A percentile compares a stretch with the other conserved stretches of the same genome.
Conservation (phyloP, 768 basidiomycete genomes). For the Hypholoma sublateritium region DNA sequence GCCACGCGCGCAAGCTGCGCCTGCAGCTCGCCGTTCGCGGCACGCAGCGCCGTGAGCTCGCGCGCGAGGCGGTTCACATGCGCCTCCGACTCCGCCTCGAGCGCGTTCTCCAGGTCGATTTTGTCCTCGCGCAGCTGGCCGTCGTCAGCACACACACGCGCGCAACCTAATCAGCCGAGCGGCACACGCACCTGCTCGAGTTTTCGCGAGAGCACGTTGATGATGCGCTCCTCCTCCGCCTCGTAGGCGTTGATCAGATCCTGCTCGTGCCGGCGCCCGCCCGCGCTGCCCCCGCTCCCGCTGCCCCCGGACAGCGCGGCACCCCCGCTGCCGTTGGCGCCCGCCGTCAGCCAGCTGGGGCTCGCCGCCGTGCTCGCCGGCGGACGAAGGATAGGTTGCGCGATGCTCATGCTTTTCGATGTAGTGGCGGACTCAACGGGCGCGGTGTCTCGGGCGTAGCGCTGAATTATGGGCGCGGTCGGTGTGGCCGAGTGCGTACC, state of each 20-base stretch:
- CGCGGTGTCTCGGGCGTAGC: too few species aligned
- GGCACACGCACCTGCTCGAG: slow-evolving; percentile 66
- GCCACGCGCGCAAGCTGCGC: slow-evolving; percentile 15
- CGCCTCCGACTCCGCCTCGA: slow-evolving; percentile 84
- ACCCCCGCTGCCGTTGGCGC: slow-evolving; percentile 4
- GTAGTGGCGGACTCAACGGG: too few species aligned
- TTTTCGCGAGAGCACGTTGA: slow-evolving; percentile 80
- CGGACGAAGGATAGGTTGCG: not conserved
- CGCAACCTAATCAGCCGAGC: too few species aligned
- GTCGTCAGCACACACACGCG: not conserved
- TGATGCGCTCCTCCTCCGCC: slow-evolving; percentile 87
- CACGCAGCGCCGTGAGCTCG: slow-evolving; percentile 64
- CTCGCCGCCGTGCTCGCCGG: not conserved
- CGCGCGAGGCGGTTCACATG: slow-evolving; percentile 77
- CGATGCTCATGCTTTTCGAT: not conserved
- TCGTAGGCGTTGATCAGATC: slow-evolving; percentile 87
- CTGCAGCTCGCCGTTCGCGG: slow-evolving; percentile 53
- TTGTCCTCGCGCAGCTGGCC: slow-evolving; percentile 80
- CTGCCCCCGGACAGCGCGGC: not conserved
- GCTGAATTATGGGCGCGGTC: too few species aligned
- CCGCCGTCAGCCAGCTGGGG: not conserved
- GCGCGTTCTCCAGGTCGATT: slow-evolving; percentile 75
- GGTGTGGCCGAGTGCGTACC: too few species aligned
- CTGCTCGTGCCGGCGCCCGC: slow-evolving; percentile 39
- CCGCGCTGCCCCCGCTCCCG: slow-evolving; percentile 1